Evolutionary conservation across 306 rosid species (phyloP), one percentile per base, ranked within the genome.

Genomic region (Corylus americana): DNA sequence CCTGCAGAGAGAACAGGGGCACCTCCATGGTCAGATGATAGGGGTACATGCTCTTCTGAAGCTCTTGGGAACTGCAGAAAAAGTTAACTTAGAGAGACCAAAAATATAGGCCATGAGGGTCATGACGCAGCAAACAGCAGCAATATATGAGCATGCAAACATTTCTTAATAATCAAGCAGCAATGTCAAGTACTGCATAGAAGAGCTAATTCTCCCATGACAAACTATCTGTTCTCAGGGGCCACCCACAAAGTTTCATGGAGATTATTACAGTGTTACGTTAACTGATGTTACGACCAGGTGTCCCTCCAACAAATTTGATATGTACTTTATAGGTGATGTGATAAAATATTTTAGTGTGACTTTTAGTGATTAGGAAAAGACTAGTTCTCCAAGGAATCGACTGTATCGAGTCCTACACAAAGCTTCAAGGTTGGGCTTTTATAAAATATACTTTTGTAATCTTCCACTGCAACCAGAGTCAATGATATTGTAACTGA

Each of bases 11-110:
- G 83, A 77, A 85, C 83, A 74, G 94, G 55, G 71, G 87, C 68
- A 77, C 84, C 85, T 71, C 83, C 87, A 22, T 68, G 92, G 77
- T 80, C 90, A 73, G 98, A 90, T 55, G 99, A 91, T 78, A 91
- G 59, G 2, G 93, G 99, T 61, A 89, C 86, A 59, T 88, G 96
- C 92, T 96, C 98, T 31, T 88, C 98, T 12, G 90, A 87, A 78
- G 89, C 84, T 81, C 89, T 86, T 58, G 94, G 99, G 70, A 89
- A 90, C 97, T 93, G 91, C 81, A 80, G 53, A 80, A 67, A 84
- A n/a, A 83, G 81, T 75, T 66, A 50, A 70, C 39, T 74, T 76
- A 31, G 79, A 78, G 74, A 17, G 11, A 55, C 6, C 25, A 49
- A 17, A 77, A 73, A 17, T 18, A 9, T 37, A 39, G 11, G 39